Base-by-base conservation (phyloP, 1,284 basidiomycete genomes). In the Ustilago xerochloae region DNA sequence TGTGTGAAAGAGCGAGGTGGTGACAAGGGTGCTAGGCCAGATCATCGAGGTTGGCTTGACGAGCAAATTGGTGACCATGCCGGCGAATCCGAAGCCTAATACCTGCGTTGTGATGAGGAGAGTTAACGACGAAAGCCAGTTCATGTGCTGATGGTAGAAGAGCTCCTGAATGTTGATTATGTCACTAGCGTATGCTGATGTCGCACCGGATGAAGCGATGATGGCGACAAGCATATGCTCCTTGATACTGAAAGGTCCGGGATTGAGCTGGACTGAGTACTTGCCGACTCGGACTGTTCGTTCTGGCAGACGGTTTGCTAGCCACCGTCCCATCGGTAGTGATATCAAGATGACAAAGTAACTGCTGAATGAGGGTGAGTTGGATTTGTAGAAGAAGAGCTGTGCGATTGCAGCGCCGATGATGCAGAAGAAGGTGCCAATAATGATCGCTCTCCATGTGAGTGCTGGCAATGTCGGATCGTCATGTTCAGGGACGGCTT, bases 271-370 rank as follows among this genome's bases (percentile, higher is more conserved):
- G 28, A 86, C 74, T 10, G 60, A 64, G 63, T 57, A 77, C 24
- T 75, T 75, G 47, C 73, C 57, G 15, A 83, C 3, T 6, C 83
- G 81, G 15, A 86, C 55, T 9, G 85, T 70, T 6, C 83, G 38
- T 28, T 77, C 73, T 2, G 82, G 81, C 10, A 82, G 45, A 0
- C 66, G 62, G 26, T 84, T 80, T 1, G 85, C 85, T 1, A 86
- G 74, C 68, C 80, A 84, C 39, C 82, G 83, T 0, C 87, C 87
- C 4, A 88, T 77, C 0, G 87, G 87, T 29, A 87, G 85, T 16
- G 83, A 81, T 41, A 86, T 73, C 20, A 89, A 83, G 50, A 88
- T 87, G 67, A 88, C 87, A 80, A 89, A 88, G 83, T 88, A 88
- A 22, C 82, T 83, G 33, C 86, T 87, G 80, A 88, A 88, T 1